Evolutionary conservation across 345 rosid species (phyloP).

Genomic region (Eutrema yunnanense): DNA sequence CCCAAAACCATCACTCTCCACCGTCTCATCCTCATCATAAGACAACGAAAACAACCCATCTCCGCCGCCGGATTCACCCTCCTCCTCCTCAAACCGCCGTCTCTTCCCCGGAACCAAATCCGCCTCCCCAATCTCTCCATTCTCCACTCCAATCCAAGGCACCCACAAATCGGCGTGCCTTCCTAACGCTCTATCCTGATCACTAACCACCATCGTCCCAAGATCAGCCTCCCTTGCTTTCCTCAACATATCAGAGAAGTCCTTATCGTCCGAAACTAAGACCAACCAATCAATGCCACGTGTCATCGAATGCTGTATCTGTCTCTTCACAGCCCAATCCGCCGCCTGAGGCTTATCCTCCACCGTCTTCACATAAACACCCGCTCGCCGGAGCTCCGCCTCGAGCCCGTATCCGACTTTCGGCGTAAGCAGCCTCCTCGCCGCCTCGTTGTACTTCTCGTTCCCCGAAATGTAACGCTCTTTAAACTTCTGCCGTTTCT

Average conservation of each 20-base stretch:
- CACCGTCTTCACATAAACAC: conserved; percentile 74
- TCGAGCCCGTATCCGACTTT: conserved; percentile 74
- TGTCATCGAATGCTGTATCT: conserved; percentile 86
- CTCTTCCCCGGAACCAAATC: conserved; percentile 63
- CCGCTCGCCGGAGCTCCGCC: conserved; percentile 69
- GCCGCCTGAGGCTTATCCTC: conserved; percentile 96
- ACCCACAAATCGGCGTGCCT: conserved; percentile 85
- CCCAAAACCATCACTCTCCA: conserved; percentile 43
- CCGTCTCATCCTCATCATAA: conserved; percentile 38
- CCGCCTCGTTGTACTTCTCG: conserved; percentile 70
- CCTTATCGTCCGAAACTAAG: conserved; percentile 82
- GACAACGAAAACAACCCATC: conserved; percentile 44
- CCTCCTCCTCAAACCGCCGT: conserved; percentile 28
- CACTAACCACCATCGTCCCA: conserved; percentile 84
- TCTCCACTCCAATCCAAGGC: conserved; percentile 79
- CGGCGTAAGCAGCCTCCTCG: conserved; percentile 54
- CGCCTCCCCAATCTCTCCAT: conserved; percentile 57
- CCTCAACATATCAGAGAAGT: conserved; percentile 67
- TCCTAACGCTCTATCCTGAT: conserved; percentile 58
- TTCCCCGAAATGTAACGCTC: conserved; percentile 70
- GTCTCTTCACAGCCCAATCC: conserved; percentile 94
- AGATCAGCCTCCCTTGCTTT: conserved; percentile 70
- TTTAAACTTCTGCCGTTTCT: conserved; percentile 65
- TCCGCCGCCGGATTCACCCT: conserved; percentile 20
- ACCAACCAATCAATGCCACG: conserved; percentile 84